Base-by-base conservation (phyloP, 352 stramenopile species). In the Pythium coloratum region DNA sequence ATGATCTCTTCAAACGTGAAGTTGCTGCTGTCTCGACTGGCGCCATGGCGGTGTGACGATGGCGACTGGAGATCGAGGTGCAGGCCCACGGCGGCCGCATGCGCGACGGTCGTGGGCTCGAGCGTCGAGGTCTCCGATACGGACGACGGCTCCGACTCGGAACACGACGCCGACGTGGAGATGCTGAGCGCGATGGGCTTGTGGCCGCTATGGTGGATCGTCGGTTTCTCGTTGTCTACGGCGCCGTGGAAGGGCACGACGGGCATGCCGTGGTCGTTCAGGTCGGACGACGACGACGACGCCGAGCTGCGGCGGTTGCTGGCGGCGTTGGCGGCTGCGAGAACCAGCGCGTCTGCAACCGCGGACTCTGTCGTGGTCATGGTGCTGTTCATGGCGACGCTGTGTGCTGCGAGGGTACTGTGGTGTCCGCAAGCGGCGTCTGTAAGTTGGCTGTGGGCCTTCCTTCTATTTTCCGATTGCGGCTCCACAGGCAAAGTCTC, bases 1-100 rank as follows among this genome's bases (percentile, higher is more conserved):
- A 88, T 74, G 26, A 77, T 50, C 28, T 76, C 75, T 59, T 82
- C 75, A 50, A 83, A 89, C 20, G 77, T 72, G 36, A 78, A 81
- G 24, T 62, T 68, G 28, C 42, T 59, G 59, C 26, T 61, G 28
- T 28, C 62, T 61, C 20, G 26, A 62, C 42, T 6, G 13, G 38
- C 62, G 18, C 24, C 16, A 9, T 51, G 44, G 14, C 26, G 44
- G 44, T 51, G 44, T 51, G 44, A 51, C 44, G 53, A 71, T 14
- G 69, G 67, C 40, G 69, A 75, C 59, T 75, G 69, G 47, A 75
- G 59, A 47, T 54, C 28, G 13, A 73, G 47, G 6, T 34, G 38
- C 24, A 59, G 46, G 6, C 36, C 33, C 10, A 13, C 30, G 6
- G 28, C 33, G 12, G 38, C 53, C 2, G 40, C 32, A 7, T 47